phyloP scores from a whole-genome alignment of 1,139 yeast species.

The Hansenula lynferdii region DNA sequence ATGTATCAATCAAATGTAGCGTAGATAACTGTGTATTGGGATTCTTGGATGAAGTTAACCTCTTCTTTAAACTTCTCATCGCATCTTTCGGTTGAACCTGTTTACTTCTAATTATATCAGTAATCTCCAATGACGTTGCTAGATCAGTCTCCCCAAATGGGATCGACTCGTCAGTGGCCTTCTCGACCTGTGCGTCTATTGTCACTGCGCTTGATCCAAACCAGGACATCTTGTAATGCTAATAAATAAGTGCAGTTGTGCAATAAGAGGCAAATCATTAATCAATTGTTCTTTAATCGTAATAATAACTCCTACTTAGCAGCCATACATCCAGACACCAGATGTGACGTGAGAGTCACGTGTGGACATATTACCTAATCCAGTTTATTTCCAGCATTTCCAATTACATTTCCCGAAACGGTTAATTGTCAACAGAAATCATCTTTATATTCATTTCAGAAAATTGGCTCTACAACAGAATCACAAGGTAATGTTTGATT shows the following conservation, averaged over 20 bases:
- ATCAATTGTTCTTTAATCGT: too few relatives aligned
- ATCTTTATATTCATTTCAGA: too few relatives aligned
- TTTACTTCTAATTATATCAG: slow-evolving; percentile 83
- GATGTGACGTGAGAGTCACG: not conserved
- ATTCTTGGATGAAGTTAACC: slow-evolving; percentile 59
- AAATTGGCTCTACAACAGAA: too few relatives aligned
- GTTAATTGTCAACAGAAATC: too few relatives aligned
- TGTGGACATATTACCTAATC: not conserved
- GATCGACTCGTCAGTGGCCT: slow-evolving; percentile 83
- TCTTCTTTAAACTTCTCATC: slow-evolving; percentile 74
- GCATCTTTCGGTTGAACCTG: slow-evolving; percentile 80
- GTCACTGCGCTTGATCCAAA: slow-evolving; percentile 43
- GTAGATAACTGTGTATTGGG: slow-evolving; percentile 78
- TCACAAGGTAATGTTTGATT: too few relatives aligned
- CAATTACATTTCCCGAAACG: not conserved
- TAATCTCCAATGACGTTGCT: slow-evolving; percentile 75
- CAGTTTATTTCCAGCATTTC: not conserved
- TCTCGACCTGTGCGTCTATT: slow-evolving; percentile 61
- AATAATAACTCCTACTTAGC: too few relatives aligned
- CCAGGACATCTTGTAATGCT: slow-evolving; percentile 42
- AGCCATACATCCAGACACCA: not conserved
- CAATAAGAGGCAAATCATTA: not conserved
- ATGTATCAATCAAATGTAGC: slow-evolving; percentile 73
- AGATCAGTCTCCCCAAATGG: slow-evolving; percentile 92
- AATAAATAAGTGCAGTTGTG: too few relatives aligned